A percentile compares a stretch with the other conserved stretches of the same genome.
Evolutionary conservation across 345 rosid genomes (phyloP).

Genomic region (Heritiera fomes): DNA sequence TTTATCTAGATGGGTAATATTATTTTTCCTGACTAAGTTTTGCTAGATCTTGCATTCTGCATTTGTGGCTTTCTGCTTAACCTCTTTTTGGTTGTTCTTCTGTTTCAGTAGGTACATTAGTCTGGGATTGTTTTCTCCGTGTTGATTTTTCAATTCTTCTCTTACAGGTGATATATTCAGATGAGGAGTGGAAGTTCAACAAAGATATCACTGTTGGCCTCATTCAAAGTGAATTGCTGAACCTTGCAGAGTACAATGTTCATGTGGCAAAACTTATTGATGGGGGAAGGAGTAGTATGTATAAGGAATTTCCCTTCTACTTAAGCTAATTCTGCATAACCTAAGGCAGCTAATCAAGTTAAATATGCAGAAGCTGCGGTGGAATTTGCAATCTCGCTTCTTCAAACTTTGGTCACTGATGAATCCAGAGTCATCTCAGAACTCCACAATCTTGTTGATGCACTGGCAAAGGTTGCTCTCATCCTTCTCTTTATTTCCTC

Average conservation of each 20-base stretch:
- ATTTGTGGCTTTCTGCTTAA: not conserved
- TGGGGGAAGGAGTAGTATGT: conserved; percentile 94
- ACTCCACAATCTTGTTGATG: conserved; percentile 92
- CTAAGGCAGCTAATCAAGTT: conserved; percentile 18
- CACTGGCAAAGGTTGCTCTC: conserved; percentile 70
- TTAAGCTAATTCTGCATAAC: not conserved
- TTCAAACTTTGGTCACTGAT: conserved; percentile 76
- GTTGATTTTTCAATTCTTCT: conserved; percentile 12
- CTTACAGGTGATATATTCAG: conserved; percentile 82
- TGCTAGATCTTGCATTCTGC: not conserved
- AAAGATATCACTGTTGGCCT: conserved; percentile 88
- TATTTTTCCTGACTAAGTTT: not conserved
- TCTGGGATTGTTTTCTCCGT: not conserved
- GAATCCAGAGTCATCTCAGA: conserved; percentile 89
- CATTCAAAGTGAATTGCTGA: conserved; percentile 77
- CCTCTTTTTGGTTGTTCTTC: not conserved
- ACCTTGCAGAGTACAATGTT: conserved; percentile 91
- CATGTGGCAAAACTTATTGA: conserved; percentile 95
- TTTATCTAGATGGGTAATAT: not conserved
- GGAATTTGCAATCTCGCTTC: conserved; percentile 79
- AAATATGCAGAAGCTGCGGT: conserved; percentile 75
- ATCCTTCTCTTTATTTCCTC: not conserved
- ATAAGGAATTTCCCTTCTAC: conserved; percentile 13
- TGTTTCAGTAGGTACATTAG: not conserved
- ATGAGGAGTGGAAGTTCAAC: conserved; percentile 92